These are phyloP conservation scores for Penicillium salamii DNA, from an alignment of 495 filamentous ascomycete genomes.

Conservation along the genomic window DNA sequence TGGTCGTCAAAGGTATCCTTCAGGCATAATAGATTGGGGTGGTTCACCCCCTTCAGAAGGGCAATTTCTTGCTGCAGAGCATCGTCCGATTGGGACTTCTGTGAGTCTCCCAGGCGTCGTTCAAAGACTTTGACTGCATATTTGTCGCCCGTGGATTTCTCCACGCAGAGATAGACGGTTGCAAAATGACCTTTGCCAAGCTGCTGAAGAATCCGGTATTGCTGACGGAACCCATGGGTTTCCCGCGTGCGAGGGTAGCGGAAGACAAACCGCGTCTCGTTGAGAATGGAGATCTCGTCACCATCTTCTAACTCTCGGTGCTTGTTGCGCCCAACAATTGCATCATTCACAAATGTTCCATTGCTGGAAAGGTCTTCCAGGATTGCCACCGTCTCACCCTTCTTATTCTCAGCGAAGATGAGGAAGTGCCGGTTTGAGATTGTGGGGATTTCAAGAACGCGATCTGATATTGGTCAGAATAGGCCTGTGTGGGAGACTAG, in stretches of 20 bases:
- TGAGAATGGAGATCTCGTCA: slow-evolving; percentile 84
- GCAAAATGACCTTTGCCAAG: slow-evolving; percentile 97
- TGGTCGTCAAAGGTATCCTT: slow-evolving; percentile 94
- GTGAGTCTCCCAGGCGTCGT: slow-evolving; percentile 72
- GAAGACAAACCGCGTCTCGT: slow-evolving; percentile 83
- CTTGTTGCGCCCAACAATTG: slow-evolving; percentile 86
- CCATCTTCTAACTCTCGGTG: slow-evolving; percentile 80
- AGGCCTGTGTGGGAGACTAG: not conserved
- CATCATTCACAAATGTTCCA: slow-evolving; percentile 93
- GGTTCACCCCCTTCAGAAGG: slow-evolving; percentile 91
- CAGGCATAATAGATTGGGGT: slow-evolving; percentile 91
- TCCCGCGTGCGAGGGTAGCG: slow-evolving; percentile 76
- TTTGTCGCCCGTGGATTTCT: slow-evolving; percentile 74
- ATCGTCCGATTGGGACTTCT: slow-evolving; percentile 70
- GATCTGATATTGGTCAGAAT: slow-evolving; percentile 54
- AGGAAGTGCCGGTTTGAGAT: slow-evolving; percentile 97
- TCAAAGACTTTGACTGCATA: slow-evolving; percentile 96
- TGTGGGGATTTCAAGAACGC: slow-evolving; percentile 71
- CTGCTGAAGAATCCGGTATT: slow-evolving; percentile 79
- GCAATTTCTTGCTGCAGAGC: slow-evolving; percentile 93
- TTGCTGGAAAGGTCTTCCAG: slow-evolving; percentile 94
- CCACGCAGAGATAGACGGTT: slow-evolving; percentile 86
- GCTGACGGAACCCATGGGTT: slow-evolving; percentile 75
- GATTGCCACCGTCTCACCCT: slow-evolving; percentile 74
- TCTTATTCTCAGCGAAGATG: slow-evolving; percentile 82